These are phyloP conservation scores for Fusarium phyllophilum DNA, from an alignment of 2,329 filamentous ascomycete species.

Conservation along the genomic window DNA sequence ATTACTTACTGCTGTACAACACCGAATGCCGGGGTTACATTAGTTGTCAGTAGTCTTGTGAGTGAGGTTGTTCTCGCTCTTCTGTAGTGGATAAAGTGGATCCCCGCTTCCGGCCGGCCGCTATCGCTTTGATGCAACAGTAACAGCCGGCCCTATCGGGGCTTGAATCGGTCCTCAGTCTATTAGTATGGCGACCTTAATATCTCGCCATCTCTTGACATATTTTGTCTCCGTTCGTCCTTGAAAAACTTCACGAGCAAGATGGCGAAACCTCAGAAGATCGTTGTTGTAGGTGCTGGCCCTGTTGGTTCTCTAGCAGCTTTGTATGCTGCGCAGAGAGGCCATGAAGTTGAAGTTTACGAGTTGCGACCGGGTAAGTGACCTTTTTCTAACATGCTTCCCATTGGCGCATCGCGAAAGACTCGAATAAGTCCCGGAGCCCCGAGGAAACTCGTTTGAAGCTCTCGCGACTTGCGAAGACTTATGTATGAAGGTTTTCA, in stretches of 20 bases:
- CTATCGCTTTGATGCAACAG: slow-evolving; percentile 32
- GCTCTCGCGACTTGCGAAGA: not conserved
- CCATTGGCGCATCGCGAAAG: slow-evolving; percentile 7
- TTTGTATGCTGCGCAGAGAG: slow-evolving; percentile 88
- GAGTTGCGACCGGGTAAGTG: slow-evolving; percentile 87
- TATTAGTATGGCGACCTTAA: slow-evolving; percentile 23
- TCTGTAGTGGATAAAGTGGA: slow-evolving; percentile 16
- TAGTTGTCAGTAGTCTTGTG: slow-evolving; percentile 2
- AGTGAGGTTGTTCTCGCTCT: not conserved
- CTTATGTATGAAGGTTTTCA: not conserved
- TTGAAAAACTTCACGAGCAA: slow-evolving; percentile 34
- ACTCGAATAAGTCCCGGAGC: not conserved
- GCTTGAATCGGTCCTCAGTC: slow-evolving; percentile 8
- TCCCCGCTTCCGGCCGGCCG: slow-evolving; percentile 30
- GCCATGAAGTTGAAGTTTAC: slow-evolving; percentile 92
- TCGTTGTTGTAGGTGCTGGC: slow-evolving; percentile 88
- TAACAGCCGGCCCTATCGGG: slow-evolving; percentile 30
- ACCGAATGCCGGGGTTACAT: slow-evolving; percentile 7
- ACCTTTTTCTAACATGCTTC: slow-evolving; percentile 2
- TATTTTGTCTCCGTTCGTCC: slow-evolving; percentile 37
- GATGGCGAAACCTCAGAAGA: slow-evolving; percentile 66
- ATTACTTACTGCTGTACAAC: slow-evolving; percentile 2
- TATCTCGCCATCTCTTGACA: slow-evolving; percentile 5
- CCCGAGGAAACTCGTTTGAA: not conserved
- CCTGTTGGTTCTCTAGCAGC: slow-evolving; percentile 93